Evolutionary conservation across 2,329 filamentous ascomycete genomes (phyloP), one percentile per base, ranked within the genome.

Genomic region (Fusarium euwallaceae): DNA sequence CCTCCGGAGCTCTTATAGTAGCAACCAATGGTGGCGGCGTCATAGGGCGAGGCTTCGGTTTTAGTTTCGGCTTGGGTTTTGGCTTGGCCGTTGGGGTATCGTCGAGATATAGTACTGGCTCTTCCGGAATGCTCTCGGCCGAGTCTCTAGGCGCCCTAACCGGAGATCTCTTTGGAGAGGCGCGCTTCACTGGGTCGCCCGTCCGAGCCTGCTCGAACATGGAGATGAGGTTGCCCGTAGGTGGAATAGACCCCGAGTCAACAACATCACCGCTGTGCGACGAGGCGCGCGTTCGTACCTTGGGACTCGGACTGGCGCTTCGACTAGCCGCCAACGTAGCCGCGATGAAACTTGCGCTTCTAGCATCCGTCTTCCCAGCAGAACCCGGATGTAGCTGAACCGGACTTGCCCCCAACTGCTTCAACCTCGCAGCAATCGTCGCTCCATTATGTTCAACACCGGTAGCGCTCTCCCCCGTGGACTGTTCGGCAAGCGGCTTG

Each of bases 151-250:
- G 29, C 4, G 71, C 59, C 32, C 70, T 70, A 24, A 56, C 64
- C 8, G 75, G 74, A 4, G 74, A 74, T 53, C 73, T 73, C 66
- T 64, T 75, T 6, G 74, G 76, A 51, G 76, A 76, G 22, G 69
- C 72, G 64, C 78, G 84, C 78, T 84, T 85, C 7, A 81, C 77
- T 4, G 82, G 81, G 53, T 83, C 81, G n/a, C 74, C 76, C 17
- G 72, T 74, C 60, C 66, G 72, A 48, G 84, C 86, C 72, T 87
- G 85, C 82, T 95, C 93, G 74, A 94, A 94, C 83, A 94, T 87
- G 43, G 89, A 89, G 64, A 94, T 92, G 22, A 94, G 84, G 6
- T 91, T 89, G 4, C 86, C 90, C 0, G 92, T 92, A 0, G 92
- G 87, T 27, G 88, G 84, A 60, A 93, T 91, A 7, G 90, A 85